These are phyloP conservation scores for Daldinia loculata DNA, from an alignment of 495 filamentous ascomycete genomes.

Conservation along the genomic window DNA sequence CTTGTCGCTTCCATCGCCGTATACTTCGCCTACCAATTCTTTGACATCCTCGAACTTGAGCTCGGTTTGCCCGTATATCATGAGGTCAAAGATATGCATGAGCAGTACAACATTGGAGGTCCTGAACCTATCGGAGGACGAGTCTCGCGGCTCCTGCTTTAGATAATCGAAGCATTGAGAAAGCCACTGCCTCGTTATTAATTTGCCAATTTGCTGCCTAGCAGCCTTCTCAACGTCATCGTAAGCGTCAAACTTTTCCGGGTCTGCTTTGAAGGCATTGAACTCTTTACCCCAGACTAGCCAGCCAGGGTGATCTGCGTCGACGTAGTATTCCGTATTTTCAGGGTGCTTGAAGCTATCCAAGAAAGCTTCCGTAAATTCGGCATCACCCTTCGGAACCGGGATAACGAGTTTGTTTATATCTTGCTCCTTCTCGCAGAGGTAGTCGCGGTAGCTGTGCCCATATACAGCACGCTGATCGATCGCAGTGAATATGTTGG, in stretches of 20 bases:
- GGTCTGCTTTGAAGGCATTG: constrained; percentile 75
- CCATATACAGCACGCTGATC: constrained; percentile 85
- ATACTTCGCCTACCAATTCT: constrained; percentile 75
- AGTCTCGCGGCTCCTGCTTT: constrained; percentile 95
- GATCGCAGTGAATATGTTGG: constrained; percentile 80
- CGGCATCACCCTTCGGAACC: constrained; percentile 74
- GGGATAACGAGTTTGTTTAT: constrained; percentile 76
- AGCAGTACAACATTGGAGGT: constrained; percentile 86
- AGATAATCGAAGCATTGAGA: constrained; percentile 86
- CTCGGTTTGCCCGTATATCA: constrained; percentile 74
- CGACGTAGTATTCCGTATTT: constrained; percentile 82
- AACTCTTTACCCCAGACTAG: constrained; percentile 93
- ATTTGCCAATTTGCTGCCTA: constrained; percentile 80
- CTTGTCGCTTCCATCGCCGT: constrained; percentile 93
- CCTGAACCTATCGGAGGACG: constrained; percentile 83
- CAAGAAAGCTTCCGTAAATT: constrained; percentile 81
- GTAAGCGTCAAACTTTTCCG: constrained; percentile 75
- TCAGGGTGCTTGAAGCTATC: constrained; percentile 80
- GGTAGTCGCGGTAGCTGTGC: constrained; percentile 85
- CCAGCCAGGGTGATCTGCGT: constrained; percentile 94
- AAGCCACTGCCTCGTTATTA: constrained; percentile 87
- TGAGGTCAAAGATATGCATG: constrained; percentile 86
- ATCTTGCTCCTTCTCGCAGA: constrained; percentile 77
- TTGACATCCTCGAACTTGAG: constrained; percentile 90
- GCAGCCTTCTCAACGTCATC: constrained; percentile 81